A percentile compares a stretch with the other conserved stretches of the same genome.
phyloP scores from a whole-genome alignment of 2,329 filamentous ascomycete species.

The Grosmannia serpens region DNA sequence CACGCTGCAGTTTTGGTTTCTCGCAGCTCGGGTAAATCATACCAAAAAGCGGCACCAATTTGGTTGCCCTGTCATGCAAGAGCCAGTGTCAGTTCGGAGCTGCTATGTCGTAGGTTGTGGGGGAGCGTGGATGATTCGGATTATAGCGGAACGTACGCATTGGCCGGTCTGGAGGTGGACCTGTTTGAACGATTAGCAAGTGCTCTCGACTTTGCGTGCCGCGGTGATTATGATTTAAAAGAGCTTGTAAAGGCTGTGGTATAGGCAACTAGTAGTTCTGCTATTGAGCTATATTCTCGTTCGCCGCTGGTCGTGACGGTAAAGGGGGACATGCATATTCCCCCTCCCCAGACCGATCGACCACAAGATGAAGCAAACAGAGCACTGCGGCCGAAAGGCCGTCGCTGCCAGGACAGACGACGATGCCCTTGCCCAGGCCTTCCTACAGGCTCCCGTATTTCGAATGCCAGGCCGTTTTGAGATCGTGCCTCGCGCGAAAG shows the following conservation, averaged over 20 bases:
- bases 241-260: not conserved
- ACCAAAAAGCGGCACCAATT: slow-evolving; percentile 99
- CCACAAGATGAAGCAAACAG: not conserved
- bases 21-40: slow-evolving; percentile 19
- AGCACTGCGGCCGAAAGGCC: not conserved
- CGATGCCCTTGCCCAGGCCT: too few relatives aligned
- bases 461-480: not conserved
- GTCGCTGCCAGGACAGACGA: not conserved
- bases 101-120: not conserved
- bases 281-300: not conserved
- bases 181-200: slow-evolving; percentile 38
- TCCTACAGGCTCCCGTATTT: not conserved
- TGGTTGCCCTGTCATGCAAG: slow-evolving; percentile 77
- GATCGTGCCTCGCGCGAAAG: not conserved
- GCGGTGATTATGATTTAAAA: not conserved
- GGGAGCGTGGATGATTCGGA: not conserved
- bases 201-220: not conserved
- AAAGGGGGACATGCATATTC: not conserved
- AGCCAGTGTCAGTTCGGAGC: slow-evolving; percentile 20
- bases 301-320: not conserved
- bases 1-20: not conserved
- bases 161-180: slow-evolving; percentile 99
- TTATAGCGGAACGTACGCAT: slow-evolving; percentile 57
- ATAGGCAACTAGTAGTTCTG: not conserved
- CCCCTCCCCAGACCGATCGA: not conserved